These are phyloP conservation scores for Graphilbum ipis-grandicollis DNA, from an alignment of 2,329 filamentous ascomycete species.

Conservation along the genomic window DNA sequence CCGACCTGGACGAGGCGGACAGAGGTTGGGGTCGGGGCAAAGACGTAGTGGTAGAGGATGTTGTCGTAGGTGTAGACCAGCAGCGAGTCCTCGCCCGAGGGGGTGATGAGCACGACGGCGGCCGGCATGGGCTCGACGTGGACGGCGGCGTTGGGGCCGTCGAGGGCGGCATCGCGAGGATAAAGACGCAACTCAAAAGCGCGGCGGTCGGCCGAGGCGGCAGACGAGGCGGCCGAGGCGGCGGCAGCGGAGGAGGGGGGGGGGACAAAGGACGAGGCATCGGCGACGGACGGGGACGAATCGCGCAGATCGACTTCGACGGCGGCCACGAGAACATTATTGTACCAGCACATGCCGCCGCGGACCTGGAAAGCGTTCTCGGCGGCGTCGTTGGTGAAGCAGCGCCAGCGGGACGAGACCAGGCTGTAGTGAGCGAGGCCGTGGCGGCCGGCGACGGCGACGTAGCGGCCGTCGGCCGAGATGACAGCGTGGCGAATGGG, in stretches of 20 bases:
- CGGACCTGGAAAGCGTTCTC: constrained; percentile 87
- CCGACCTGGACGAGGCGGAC: constrained; percentile 82
- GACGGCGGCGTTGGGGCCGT: constrained; percentile 52
- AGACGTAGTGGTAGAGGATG: constrained; percentile 84
- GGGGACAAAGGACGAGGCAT: no score
- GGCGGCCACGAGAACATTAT: constrained; percentile 83
- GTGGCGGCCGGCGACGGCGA: constrained; percentile 85
- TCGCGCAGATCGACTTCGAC: constrained; percentile 74
- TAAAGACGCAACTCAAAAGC: constrained; percentile 78
- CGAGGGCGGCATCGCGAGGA: constrained; percentile 68
- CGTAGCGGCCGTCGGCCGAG: constrained; percentile 81
- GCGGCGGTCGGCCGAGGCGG: constrained; percentile 29
- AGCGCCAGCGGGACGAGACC: constrained; percentile 88
- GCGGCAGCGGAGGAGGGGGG: no score
- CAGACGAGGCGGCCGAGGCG: no score
- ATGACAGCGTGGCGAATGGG: constrained; percentile 76
- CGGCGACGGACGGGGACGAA: no score
- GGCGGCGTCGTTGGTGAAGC: constrained; percentile 61
- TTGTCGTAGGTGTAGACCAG: constrained; percentile 97
- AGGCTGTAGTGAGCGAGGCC: constrained; percentile 93
- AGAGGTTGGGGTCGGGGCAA: constrained; percentile 32
- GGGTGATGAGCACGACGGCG: constrained; percentile 76
- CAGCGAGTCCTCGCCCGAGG: constrained; percentile 83
- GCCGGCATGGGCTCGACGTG: constrained; percentile 64
- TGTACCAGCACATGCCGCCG: constrained; percentile 97